Conservation (phyloP, 225 moss, liverwort and hornwort species). For the Thuidium tamariscinum region DNA sequence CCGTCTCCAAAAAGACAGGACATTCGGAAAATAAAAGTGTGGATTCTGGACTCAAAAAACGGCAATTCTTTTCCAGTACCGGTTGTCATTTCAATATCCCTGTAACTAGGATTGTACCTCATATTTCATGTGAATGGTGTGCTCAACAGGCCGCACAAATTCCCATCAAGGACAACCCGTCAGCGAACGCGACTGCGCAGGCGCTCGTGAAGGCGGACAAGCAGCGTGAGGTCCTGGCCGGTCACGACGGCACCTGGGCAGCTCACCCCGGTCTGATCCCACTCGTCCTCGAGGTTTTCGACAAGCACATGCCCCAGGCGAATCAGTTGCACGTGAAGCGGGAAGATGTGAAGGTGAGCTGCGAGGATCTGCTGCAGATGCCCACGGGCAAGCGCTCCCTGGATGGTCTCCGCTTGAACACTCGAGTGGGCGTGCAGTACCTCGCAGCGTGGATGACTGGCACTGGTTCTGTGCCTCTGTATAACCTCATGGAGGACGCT, state of each 20-base stretch:
- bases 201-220: conserved; percentile 60
- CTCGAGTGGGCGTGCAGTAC: conserved; percentile 72
- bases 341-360: conserved; percentile 45
- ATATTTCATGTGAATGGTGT: background rate
- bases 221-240: conserved; percentile 62
- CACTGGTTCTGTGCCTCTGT: conserved; percentile 68
- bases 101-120: background rate
- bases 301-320: conserved; percentile 57
- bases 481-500: conserved; percentile 91
- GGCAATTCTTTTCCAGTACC: background rate
- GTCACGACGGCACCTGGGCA: conserved; percentile 82
- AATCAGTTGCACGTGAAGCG: conserved; percentile 72
- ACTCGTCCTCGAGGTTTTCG: conserved; percentile 54
- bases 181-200: conserved; percentile 57
- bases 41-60: background rate
- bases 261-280: conserved; percentile 77
- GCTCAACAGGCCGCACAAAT: conserved; percentile 66
- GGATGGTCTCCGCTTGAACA: conserved; percentile 66
- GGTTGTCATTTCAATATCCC: background rate
- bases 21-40: background rate
- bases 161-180: conserved; percentile 54
- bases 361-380: conserved; percentile 57
- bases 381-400: conserved; percentile 52
- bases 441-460: conserved; percentile 79
- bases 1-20: background rate